Conservation (phyloP, 495 filamentous ascomycete species). For the Xylaria bambusicola region DNA sequence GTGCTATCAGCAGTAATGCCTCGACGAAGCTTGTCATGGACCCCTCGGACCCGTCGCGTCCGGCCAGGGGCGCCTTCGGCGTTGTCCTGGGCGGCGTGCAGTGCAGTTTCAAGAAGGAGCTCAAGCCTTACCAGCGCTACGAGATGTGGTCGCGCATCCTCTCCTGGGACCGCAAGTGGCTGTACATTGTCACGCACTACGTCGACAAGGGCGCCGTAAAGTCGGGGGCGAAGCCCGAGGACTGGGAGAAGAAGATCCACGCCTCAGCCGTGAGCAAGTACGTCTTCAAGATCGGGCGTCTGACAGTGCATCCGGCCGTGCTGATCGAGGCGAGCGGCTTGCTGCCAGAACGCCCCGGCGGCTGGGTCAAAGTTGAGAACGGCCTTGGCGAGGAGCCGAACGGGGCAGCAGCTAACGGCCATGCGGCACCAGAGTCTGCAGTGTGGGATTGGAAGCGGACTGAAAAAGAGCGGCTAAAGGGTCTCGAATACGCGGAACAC, state of each 20-base stretch:
- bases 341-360: slow-evolving; percentile 59
- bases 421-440: slow-evolving; percentile 27
- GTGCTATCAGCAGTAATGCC: slow-evolving; percentile 40
- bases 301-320: slow-evolving; percentile 82
- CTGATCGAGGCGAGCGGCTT: slow-evolving; percentile 68
- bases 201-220: slow-evolving; percentile 55
- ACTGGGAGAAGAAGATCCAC: slow-evolving; percentile 47
- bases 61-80: slow-evolving; percentile 42
- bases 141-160: slow-evolving; percentile 74
- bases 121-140: slow-evolving; percentile 66
- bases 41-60: slow-evolving; percentile 33
- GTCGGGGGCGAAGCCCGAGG: slow-evolving; percentile 40
- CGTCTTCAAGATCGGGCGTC: slow-evolving; percentile 69
- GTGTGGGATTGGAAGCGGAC: slow-evolving; percentile 54
- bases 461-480: slow-evolving; percentile 48
- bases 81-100: slow-evolving; percentile 70
- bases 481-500: slow-evolving; percentile 49
- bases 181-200: slow-evolving; percentile 52
- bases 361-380: slow-evolving; percentile 47
- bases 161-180: slow-evolving; percentile 66
- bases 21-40: slow-evolving; percentile 45
- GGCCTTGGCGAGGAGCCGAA: slow-evolving; percentile 27
- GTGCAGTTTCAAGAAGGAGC: slow-evolving; percentile 69
- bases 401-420: slow-evolving; percentile 17
- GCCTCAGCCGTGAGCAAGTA: slow-evolving; percentile 59